Conservation (phyloP, 345 rosid genomes). For the Conringia planisiliqua region DNA sequence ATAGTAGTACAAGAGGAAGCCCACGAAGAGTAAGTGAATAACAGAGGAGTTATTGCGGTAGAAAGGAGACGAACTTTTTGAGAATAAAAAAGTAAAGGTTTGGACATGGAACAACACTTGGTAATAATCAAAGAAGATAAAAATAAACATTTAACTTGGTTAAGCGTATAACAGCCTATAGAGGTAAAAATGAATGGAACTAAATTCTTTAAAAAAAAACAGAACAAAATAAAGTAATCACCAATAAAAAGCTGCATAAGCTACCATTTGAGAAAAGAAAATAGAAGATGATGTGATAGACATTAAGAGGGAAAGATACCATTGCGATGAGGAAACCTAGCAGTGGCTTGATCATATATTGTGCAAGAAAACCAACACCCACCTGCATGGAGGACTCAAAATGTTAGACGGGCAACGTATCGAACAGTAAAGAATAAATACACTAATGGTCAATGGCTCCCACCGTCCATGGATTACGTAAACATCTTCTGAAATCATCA, state of each 20-base stretch:
- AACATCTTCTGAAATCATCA: conserved; percentile 84
- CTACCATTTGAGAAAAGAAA: not conserved
- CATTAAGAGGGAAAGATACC: conserved; percentile 42
- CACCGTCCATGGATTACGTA: conserved; percentile 98
- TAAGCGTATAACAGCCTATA: not conserved
- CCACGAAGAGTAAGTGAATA: not conserved
- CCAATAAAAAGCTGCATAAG: not conserved
- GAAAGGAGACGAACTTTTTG: not conserved
- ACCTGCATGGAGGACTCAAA: conserved; percentile 53
- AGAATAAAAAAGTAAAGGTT: not conserved
- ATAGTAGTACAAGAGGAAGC: not conserved
- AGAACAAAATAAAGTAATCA: not conserved
- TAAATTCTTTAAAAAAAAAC: not conserved
- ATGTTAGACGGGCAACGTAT: not conserved
- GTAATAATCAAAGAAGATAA: not conserved
- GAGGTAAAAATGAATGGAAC: not conserved
- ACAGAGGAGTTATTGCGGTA: not conserved
- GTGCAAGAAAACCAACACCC: conserved; percentile 95
- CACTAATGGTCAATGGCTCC: conserved; percentile 25
- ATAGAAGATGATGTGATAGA: not conserved
- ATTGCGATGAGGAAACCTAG: conserved; percentile 76
- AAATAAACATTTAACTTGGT: not conserved
- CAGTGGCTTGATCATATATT: conserved; percentile 80
- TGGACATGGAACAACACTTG: not conserved
- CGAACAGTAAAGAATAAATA: not conserved